Base-by-base conservation (phyloP, 352 stramenopile genomes). In the Phytophthora litchii region DNA sequence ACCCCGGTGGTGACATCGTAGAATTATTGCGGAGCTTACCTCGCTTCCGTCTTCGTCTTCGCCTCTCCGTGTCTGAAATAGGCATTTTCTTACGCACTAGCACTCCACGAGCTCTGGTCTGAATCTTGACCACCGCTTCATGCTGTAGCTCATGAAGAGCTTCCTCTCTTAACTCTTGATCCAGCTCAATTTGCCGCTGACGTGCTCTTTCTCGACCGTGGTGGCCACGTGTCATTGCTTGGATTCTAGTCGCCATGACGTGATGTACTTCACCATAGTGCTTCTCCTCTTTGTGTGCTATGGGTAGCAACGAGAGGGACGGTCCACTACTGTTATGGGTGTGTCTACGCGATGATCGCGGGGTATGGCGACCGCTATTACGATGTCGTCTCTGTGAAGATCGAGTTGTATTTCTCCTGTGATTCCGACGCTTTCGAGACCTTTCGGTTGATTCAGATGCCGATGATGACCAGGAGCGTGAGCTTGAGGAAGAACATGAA, bases 171-270 rank as follows among this genome's bases (percentile, higher is more conserved):
- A 88, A 52, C 41, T 88, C 69, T 45, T 60, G 40, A 4, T 85
- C 66, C 3, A 78, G 25, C 13, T 80, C 59, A 7, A 43, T 5
- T 40, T 58, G 52, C 21, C 58, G 27, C 7, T 65, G 31, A 0
- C 8, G 45, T 0, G 74, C 74, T 12, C 61, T 31, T 4, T 10
- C 17, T 6, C 77, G 67, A 1, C 77, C 77, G 14, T 34, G 51
- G 36, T 57, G 43, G 0, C 77, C 77, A 23, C 77, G 68, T 6
- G 78, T 51, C 12, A 35, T 45, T 13, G 74, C 48, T 54, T 86
- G 77, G 19, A 86, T 82, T 13, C 55, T 69, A 20, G 54, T 71
- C 0, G 69, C 71, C 74, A 83, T 83, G 20, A 48, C 58, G 25
- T 70, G 52, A 34, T 69, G 59, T 5, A 54, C 13, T 16, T 60